These are phyloP conservation scores for Westerdykella ornata DNA, from an alignment of 2,329 filamentous ascomycete species.

Conservation along the genomic window DNA sequence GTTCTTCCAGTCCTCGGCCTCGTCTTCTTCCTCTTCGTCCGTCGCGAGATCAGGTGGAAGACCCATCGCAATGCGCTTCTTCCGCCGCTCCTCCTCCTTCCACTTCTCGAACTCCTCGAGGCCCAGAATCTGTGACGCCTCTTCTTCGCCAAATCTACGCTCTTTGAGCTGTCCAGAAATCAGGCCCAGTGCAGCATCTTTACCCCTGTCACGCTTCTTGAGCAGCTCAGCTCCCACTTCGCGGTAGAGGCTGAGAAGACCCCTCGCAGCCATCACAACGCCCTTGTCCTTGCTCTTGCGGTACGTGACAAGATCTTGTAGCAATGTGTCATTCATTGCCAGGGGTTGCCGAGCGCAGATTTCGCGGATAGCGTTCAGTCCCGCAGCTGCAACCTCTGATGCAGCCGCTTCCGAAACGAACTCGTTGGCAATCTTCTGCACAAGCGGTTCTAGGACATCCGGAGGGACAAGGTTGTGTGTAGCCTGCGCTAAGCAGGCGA, in stretches of 20 bases:
- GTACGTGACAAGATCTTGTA: conserved; percentile 94
- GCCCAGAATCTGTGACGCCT: conserved; percentile 80
- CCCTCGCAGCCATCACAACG: conserved; percentile 97
- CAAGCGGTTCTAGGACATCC: conserved; percentile 80
- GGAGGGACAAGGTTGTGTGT: conserved; percentile 88
- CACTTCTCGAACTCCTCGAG: conserved; percentile 85
- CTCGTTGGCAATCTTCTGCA: conserved; percentile 96
- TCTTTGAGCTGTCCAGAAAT: conserved; percentile 68
- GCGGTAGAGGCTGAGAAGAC: conserved; percentile 80
- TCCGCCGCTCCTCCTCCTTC: conserved; percentile 82
- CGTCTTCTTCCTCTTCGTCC: conserved; percentile 55
- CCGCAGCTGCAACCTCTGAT: conserved; percentile 82
- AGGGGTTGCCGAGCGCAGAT: conserved; percentile 87
- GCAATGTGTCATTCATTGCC: conserved; percentile 92
- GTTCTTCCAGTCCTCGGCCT: conserved; percentile 50
- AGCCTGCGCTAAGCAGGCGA: conserved; percentile 86
- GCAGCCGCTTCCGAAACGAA: conserved; percentile 95
- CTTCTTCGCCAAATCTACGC: conserved; percentile 75
- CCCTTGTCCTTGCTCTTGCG: conserved; percentile 97
- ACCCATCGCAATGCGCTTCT: conserved; percentile 63
- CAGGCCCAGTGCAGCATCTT: conserved; percentile 79
- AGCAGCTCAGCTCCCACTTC: conserved; percentile 87
- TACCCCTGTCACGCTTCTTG: conserved; percentile 83
- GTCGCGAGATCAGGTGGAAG: conserved; percentile 55
- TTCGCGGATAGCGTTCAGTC: conserved; percentile 89